A percentile compares a stretch with the other conserved stretches of the same genome.
phyloP scores from a whole-genome alignment of 2,329 filamentous ascomycete species.

The Ophiostoma pallidulum region DNA sequence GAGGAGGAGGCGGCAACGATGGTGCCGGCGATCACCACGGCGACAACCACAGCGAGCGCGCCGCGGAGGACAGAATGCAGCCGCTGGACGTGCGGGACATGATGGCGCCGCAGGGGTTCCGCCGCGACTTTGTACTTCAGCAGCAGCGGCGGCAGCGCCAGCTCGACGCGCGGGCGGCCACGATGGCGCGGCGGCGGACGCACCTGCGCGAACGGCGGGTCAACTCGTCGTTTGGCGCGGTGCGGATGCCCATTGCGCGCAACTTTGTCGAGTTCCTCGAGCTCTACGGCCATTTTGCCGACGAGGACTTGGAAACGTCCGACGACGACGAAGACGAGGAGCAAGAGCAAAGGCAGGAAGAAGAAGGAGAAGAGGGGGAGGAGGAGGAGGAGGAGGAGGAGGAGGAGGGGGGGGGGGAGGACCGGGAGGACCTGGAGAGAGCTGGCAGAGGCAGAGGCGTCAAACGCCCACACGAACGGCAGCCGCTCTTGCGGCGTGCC shows the following conservation, averaged over 20 bases:
- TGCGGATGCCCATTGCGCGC: slow-evolving; percentile 45
- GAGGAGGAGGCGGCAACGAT: no score
- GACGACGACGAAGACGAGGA: slow-evolving; percentile 44
- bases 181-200: slow-evolving; percentile 12
- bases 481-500: slow-evolving; percentile 7
- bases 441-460: slow-evolving; percentile 18
- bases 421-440: neutral
- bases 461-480: slow-evolving; percentile 4
- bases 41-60: slow-evolving; percentile 4
- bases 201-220: slow-evolving; percentile 11
- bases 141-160: slow-evolving; percentile 22
- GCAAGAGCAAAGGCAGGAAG: slow-evolving; percentile 6
- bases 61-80: slow-evolving; percentile 22
- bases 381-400: slow-evolving; percentile 26
- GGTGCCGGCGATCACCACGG: neutral
- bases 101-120: slow-evolving; percentile 38
- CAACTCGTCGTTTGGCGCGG: slow-evolving; percentile 11
- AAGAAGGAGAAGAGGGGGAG: slow-evolving; percentile 25
- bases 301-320: slow-evolving; percentile 54
- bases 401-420: slow-evolving; percentile 30
- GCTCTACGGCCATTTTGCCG: slow-evolving; percentile 67
- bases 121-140: slow-evolving; percentile 36
- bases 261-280: slow-evolving; percentile 70
- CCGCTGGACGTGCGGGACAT: slow-evolving; percentile 21
- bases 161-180: slow-evolving; percentile 26